Evolutionary conservation across 371 early-diverging fungal genomes (phyloP), one percentile per base, ranked within the genome.

Genomic region (Coemansia linderi): DNA sequence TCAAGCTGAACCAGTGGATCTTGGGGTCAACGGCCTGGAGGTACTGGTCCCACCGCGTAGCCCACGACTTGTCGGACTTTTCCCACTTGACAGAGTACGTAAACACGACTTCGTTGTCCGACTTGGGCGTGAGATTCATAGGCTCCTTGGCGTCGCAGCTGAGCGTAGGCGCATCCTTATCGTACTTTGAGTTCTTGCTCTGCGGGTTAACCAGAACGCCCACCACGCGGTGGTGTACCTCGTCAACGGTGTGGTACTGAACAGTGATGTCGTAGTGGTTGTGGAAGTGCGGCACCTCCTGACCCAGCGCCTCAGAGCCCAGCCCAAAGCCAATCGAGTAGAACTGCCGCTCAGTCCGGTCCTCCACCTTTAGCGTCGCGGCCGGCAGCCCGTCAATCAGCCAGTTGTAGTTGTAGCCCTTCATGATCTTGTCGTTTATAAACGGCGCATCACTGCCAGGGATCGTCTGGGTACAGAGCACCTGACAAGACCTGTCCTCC

Each of bases 331-430:
- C 96, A 69, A 94, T 87, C 46, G 87, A 87, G 74, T 90, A 93
- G 63, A 88, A 89, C 41, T 69, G 67, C n/a, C 85, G 81, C 39
- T 84, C 71, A 3, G 88, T 85, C 27, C 85, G 87, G 40, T 85
- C 84, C 58, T 91, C 90, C 3, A 75, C 69, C 54, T 84, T 85
- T 12, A 83, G 75, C 60, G 88, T 87, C 6, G 93, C 95, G 29
- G 93, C 97, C 1, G 97, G 96, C 41, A 96, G 84, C 0, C 95
- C 96, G 82, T 97, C 97, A n/a, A 96, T 90, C 33, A 95, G 84
- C 90, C 90, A 82, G 78, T 93, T 91, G 69, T 90, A 73, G 44
- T 86, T 85, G 80, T 95, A 94, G 27, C 92, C 89, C 58, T 95
- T 92, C 37, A 77, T 80, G 57, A 96, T 94, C 44, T 91, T 86